Evolutionary conservation across 2,329 filamentous ascomycete genomes (phyloP).

Genomic region (Talaromyces sp.): DNA sequence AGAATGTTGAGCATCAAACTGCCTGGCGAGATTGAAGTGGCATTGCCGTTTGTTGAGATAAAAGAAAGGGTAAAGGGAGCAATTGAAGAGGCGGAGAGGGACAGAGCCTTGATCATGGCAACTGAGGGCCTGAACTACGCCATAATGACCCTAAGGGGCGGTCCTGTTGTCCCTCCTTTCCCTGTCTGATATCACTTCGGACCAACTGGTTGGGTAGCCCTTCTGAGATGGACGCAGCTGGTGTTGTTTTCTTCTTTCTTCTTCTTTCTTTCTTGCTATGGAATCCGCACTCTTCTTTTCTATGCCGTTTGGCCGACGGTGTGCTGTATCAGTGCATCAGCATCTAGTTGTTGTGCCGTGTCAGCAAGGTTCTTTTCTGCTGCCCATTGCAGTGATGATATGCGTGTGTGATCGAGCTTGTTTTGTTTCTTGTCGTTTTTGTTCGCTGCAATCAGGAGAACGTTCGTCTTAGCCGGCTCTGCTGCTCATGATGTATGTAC

Average conservation of each 20-base stretch:
- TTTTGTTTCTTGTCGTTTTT: not conserved
- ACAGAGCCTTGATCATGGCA: not conserved
- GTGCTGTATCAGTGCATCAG: not conserved
- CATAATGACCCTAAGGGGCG: not conserved
- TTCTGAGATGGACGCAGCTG: no score
- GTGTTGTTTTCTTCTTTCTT: no score
- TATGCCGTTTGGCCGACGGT: no score
- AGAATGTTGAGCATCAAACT: not conserved
- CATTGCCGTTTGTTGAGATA: not conserved
- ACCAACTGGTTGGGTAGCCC: no score
- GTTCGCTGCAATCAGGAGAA: not conserved
- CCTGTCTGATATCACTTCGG: not conserved
- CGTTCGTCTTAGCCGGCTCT: not conserved
- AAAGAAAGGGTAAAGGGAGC: not conserved
- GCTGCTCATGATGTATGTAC: not conserved
- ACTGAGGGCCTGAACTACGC: not conserved
- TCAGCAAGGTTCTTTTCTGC: not conserved
- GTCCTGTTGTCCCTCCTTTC: not conserved
- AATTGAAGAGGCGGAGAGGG: not conserved
- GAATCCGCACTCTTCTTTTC: no score
- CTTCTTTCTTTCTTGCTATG: no score
- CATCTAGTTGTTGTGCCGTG: not conserved
- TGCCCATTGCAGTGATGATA: not conserved
- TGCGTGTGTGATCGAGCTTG: not conserved
- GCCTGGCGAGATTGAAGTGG: not conserved